Conservation (phyloP, 495 filamentous ascomycete species). For the Penicillium turbatum region DNA sequence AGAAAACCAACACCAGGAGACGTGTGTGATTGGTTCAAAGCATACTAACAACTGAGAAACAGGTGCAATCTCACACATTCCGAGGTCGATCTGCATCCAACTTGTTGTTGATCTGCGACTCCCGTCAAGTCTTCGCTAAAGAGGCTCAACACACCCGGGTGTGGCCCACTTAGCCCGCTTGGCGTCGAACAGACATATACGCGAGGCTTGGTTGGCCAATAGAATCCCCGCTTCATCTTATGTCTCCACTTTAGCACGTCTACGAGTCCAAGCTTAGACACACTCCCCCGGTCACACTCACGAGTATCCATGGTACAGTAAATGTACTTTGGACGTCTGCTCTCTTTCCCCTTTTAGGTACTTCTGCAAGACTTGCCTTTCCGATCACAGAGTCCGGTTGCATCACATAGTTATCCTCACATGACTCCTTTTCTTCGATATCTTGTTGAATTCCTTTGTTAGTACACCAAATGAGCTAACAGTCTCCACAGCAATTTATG, state of each 20-base stretch:
- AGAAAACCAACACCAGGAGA: background rate
- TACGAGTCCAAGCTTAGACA: background rate
- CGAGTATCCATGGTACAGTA: too few relatives aligned
- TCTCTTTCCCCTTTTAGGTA: too few relatives aligned
- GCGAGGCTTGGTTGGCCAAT: background rate
- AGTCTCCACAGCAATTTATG: too few relatives aligned
- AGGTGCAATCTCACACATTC: background rate
- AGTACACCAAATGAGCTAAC: too few relatives aligned
- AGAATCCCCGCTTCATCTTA: background rate
- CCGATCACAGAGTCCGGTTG: too few relatives aligned
- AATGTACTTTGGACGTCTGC: too few relatives aligned
- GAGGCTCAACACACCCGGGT: constrained; percentile 7
- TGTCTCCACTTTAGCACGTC: background rate
- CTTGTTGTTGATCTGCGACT: constrained; percentile 1
- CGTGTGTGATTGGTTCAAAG: background rate
- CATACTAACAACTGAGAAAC: too few relatives aligned
- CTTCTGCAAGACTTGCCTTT: too few relatives aligned
- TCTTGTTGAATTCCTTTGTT: too few relatives aligned
- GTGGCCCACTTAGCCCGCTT: background rate
- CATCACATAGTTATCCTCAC: too few relatives aligned
- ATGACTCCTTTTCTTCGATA: too few relatives aligned
- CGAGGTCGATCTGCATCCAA: background rate
- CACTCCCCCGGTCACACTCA: background rate
- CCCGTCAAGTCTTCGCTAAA: background rate
- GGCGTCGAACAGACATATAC: constrained; percentile 3